Percentiles rank a stretch among this genome's conserved stretches.
phyloP scores from a whole-genome alignment of 345 rosid genomes.

The Eucalyptus marginata region DNA sequence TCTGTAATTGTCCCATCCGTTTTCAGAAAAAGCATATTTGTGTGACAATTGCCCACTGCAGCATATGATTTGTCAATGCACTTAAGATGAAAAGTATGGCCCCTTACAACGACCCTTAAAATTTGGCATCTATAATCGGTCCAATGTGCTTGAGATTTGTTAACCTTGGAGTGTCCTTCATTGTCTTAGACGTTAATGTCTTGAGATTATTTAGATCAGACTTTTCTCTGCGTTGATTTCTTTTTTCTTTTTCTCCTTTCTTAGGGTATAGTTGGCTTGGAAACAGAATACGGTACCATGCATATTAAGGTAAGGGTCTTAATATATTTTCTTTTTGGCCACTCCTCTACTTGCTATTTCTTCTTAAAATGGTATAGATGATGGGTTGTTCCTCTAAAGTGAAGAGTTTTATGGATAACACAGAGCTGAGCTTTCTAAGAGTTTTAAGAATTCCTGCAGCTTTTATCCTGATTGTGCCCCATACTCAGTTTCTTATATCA shows the following conservation, averaged over 20 bases:
- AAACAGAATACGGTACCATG: conserved; percentile 69
- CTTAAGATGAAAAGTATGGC: background rate
- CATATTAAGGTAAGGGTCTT: conserved; percentile 65
- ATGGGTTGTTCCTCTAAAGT: background rate
- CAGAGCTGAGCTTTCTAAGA: background rate
- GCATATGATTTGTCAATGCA: background rate
- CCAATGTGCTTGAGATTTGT: background rate
- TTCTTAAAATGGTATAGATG: background rate
- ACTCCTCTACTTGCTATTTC: background rate
- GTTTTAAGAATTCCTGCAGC: conserved; percentile 32
- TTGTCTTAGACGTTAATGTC: background rate
- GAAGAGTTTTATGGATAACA: background rate
- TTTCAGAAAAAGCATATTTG: background rate
- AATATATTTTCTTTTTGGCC: background rate
- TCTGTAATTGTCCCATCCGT: background rate
- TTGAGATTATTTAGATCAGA: background rate
- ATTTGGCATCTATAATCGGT: background rate
- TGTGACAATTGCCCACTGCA: background rate
- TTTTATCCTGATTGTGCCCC: conserved; percentile 95
- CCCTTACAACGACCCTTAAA: background rate
- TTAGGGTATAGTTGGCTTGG: conserved; percentile 81
- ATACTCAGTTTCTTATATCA: conserved; percentile 65
- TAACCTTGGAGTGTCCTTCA: background rate
- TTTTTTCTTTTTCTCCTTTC: background rate
- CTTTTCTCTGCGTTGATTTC: background rate